Evolutionary conservation across 1,284 basidiomycete species (phyloP).

Genomic region (Phellopilus nigrolimitatus): DNA sequence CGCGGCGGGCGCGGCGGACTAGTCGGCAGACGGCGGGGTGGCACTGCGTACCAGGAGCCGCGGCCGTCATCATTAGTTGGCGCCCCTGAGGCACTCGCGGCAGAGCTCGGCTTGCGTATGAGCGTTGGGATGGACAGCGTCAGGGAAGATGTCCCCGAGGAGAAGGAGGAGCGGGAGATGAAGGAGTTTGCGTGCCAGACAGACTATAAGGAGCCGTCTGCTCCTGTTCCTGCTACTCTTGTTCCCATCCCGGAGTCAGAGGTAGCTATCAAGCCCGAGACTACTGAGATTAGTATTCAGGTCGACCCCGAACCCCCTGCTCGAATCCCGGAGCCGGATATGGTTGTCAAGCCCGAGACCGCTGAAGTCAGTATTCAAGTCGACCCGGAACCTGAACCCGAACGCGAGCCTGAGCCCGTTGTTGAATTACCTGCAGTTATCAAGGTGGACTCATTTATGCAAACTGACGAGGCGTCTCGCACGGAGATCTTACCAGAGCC

Average conservation of each 20-base stretch:
- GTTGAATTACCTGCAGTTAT: constrained; percentile 13
- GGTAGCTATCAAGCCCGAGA: constrained; percentile 35
- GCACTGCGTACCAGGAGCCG: constrained; percentile 58
- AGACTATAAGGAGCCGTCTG: constrained; percentile 35
- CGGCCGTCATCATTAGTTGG: constrained; percentile 65
- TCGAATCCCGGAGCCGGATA: constrained; percentile 24
- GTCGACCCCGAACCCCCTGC: constrained; percentile 28
- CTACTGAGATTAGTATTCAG: constrained; percentile 30
- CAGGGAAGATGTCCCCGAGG: constrained; percentile 34
- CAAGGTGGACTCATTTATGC: constrained; percentile 4
- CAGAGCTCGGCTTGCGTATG: constrained; percentile 45
- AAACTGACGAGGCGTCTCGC: neutral
- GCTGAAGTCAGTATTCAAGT: constrained; percentile 40
- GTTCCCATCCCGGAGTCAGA: constrained; percentile 26
- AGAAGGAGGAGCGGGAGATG: constrained; percentile 42
- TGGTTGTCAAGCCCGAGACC: constrained; percentile 27
- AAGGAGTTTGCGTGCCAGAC: constrained; percentile 58
- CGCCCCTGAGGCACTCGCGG: constrained; percentile 61
- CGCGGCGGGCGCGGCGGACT: constrained; percentile 31
- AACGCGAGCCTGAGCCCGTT: constrained; percentile 30
- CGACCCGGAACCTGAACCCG: constrained; percentile 38
- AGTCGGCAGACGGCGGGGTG: constrained; percentile 39
- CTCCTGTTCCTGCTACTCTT: constrained; percentile 17
- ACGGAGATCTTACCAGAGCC: constrained; percentile 20
- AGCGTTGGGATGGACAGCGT: constrained; percentile 43